Base-by-base conservation (phyloP, 108 stramenopile species). In the Pseudonitzschia pungens region DNA sequence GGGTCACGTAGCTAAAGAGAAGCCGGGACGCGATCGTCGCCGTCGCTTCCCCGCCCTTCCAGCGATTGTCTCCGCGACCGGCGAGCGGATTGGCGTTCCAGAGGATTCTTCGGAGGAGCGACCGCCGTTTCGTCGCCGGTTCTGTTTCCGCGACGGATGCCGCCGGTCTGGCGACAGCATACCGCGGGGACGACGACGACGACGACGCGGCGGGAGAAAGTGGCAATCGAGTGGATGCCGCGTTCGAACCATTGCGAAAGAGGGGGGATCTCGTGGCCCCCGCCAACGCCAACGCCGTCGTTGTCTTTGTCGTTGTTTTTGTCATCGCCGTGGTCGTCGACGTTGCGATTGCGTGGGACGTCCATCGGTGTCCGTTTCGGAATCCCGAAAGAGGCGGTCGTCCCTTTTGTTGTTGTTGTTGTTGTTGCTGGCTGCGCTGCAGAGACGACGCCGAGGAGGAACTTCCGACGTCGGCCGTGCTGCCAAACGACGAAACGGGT, bases 21-120 rank as follows among this genome's bases (percentile, higher is more conserved):
- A 93, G 72, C 18, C 77, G 76, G 3, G 89, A 88, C 12, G 78
- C 29, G 3, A 88, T 41, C 4, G 86, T 79, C 6, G 84, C 72
- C 24, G 59, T 79, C 42, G 68, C 64, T 75, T 87, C 84, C 29
- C 86, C 87, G 59, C 75, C 73, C 56, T 79, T 84, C 83, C 84
- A 86, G 16, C 65, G 66, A 29, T 66, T 71, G 36, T 78, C 71
- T 31, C 60, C 57, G 0, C 67, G 31, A 22, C 77, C 71, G 14
- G 32, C 20, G 42, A 45, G 33, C 7, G 66, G 77, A 43, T 72
- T 72, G n/a, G 71, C 42, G 12, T 51, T 72, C 43, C 45, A 65
- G 5, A 78, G 27, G 40, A 78, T 65, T 53, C 32, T 12, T 50
- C 71, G 53, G 15, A 72, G 22, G n/a, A 65, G 69, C 21, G 76